Percentiles rank a stretch among this genome's conserved stretches.
These are phyloP conservation scores for Oenanthe javanica DNA, from an alignment of 140 eudicot species.

Conservation along the genomic window DNA sequence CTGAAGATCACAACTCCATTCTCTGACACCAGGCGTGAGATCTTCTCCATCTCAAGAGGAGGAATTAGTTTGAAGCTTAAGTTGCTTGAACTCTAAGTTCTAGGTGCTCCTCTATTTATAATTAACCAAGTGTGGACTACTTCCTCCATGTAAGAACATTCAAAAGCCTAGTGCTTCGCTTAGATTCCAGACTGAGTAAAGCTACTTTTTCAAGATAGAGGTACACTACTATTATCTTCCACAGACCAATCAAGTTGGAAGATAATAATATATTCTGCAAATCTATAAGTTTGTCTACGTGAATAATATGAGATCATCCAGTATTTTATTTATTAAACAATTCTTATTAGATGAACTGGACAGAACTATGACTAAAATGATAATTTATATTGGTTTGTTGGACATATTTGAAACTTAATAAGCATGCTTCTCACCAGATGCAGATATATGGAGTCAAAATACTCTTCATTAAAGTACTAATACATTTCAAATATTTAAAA, in stretches of 20 bases:
- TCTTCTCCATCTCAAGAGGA: slow-evolving; percentile 53
- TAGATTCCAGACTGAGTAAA: slow-evolving; percentile 59
- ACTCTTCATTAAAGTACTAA: slow-evolving; percentile 17
- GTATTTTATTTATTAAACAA: not conserved
- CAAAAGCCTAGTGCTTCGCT: slow-evolving; percentile 45
- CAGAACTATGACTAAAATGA: slow-evolving; percentile 11
- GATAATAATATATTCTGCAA: slow-evolving; percentile 15
- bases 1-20: slow-evolving; percentile 68
- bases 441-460: slow-evolving; percentile 17
- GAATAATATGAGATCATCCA: slow-evolving; percentile 6
- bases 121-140: slow-evolving; percentile 19
- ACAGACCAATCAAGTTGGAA: slow-evolving; percentile 41
- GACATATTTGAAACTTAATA: slow-evolving; percentile 17
- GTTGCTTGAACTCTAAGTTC: slow-evolving; percentile 32
- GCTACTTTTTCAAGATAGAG: slow-evolving; percentile 43
- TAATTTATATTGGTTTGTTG: slow-evolving; percentile 2
- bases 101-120: slow-evolving; percentile 57
- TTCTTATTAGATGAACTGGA: not conserved
- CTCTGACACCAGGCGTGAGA: slow-evolving; percentile 52
- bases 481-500: slow-evolving; percentile 15
- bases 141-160: slow-evolving; percentile 42
- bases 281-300: slow-evolving; percentile 10
- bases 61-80: slow-evolving; percentile 10
- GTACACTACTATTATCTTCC: slow-evolving; percentile 42
- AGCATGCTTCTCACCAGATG: slow-evolving; percentile 22